A percentile compares a stretch with the other conserved stretches of the same genome.
Conservation (phyloP, 352 stramenopile genomes). For the Globisporangium spiculum region DNA sequence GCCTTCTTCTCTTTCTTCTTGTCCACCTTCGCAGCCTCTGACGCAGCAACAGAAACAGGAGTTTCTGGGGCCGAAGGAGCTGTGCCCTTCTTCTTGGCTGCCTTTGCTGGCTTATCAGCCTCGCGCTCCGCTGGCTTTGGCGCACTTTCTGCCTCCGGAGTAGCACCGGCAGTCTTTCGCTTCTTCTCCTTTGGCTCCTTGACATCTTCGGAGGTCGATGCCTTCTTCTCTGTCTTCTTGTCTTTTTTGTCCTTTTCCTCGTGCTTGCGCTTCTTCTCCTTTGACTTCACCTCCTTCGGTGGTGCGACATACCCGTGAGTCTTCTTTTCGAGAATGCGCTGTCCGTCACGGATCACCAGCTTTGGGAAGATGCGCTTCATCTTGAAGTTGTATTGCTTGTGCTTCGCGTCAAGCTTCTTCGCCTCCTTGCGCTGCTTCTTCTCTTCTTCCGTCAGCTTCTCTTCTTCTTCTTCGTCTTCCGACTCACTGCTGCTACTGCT, state of each 20-base stretch:
- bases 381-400: slow-evolving; percentile 89
- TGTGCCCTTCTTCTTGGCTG: slow-evolving; percentile 14
- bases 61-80: not conserved
- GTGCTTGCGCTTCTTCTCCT: slow-evolving; percentile 25
- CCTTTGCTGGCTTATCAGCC: not conserved
- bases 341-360: slow-evolving; percentile 74
- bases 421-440: slow-evolving; percentile 55
- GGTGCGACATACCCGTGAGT: slow-evolving; percentile 79
- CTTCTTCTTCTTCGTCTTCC: slow-evolving; percentile 23
- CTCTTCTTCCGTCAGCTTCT: slow-evolving; percentile 40
- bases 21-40: slow-evolving; percentile 13
- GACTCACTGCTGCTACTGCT: slow-evolving; percentile 7
- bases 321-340: slow-evolving; percentile 77
- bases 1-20: slow-evolving; percentile 19
- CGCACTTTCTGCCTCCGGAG: slow-evolving; percentile 14
- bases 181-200: slow-evolving; percentile 24
- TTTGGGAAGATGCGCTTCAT: slow-evolving; percentile 84
- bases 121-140: slow-evolving; percentile 13
- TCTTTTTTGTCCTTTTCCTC: slow-evolving; percentile 17
- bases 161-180: slow-evolving; percentile 21
- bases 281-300: slow-evolving; percentile 57
- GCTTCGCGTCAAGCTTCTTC: slow-evolving; percentile 70
- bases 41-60: slow-evolving; percentile 9
- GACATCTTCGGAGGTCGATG: slow-evolving; percentile 2
- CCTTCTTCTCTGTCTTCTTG: slow-evolving; percentile 18